phyloP scores from a whole-genome alignment of 805 yeast species.

The Nakazawaea anatomiae region DNA sequence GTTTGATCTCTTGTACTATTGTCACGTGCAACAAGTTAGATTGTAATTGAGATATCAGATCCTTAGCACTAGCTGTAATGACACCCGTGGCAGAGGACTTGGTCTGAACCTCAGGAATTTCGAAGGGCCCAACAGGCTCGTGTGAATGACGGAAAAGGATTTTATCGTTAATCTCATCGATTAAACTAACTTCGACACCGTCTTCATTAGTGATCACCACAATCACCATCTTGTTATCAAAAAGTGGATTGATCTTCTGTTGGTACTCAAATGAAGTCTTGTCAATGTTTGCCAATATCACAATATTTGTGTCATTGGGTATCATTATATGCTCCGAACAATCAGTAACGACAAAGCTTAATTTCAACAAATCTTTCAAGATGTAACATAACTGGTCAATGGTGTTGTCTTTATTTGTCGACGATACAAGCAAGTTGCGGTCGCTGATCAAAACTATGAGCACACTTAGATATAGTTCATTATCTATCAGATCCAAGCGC shows the following conservation, averaged over 20 bases:
- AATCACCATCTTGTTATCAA: slow-evolving; percentile 15
- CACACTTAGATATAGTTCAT: slow-evolving; percentile 16
- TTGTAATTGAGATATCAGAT: slow-evolving; percentile 1
- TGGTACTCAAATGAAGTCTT: slow-evolving; percentile 1
- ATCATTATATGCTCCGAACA: slow-evolving; percentile 4
- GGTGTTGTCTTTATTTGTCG: slow-evolving; percentile 13
- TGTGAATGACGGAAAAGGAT: slow-evolving; percentile 29
- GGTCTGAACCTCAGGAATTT: not conserved
- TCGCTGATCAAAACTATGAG: slow-evolving; percentile 20
- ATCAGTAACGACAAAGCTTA: slow-evolving; percentile 11
- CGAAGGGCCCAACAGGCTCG: not conserved
- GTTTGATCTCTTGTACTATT: slow-evolving; percentile 42
- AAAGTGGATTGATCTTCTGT: not conserved
- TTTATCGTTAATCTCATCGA: slow-evolving; percentile 16
- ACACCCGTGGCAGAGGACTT: not conserved
- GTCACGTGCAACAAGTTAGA: slow-evolving; percentile 18
- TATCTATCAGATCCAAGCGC: slow-evolving; percentile 11
- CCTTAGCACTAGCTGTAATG: not conserved
- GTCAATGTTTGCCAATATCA: slow-evolving; percentile 13
- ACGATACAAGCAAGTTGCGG: slow-evolving; percentile 20
- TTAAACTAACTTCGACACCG: slow-evolving; percentile 15
- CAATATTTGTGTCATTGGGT: slow-evolving; percentile 7
- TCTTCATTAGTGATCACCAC: slow-evolving; percentile 17
- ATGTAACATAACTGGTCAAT: slow-evolving; percentile 14
- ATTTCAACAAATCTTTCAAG: slow-evolving; percentile 11